Evolutionary conservation across 2,329 filamentous ascomycete species (phyloP).

Genomic region (Xylaria multiplex): DNA sequence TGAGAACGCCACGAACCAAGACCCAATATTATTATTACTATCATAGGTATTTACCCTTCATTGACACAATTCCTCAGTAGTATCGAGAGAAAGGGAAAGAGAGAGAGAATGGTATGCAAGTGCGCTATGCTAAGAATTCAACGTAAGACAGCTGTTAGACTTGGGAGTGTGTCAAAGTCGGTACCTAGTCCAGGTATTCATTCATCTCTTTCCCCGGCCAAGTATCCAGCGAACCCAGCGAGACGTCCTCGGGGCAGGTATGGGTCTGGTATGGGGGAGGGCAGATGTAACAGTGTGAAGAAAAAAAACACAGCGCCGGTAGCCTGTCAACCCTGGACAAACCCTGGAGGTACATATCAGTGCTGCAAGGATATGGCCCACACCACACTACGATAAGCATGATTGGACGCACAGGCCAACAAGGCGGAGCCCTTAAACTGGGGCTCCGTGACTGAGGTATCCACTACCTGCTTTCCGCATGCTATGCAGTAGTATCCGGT

Average conservation of each 20-base stretch:
- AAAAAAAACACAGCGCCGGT: conserved; percentile 26
- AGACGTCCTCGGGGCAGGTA: conserved; percentile 25
- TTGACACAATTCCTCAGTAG: no score
- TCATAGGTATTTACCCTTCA: no score
- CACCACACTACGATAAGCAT: conserved; percentile 23
- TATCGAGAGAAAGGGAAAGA: no score
- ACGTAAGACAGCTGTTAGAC: background rate
- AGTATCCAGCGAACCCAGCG: conserved; percentile 20
- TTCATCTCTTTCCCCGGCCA: background rate
- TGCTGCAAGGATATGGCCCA: background rate
- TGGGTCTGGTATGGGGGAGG: conserved; percentile 4
- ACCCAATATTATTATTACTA: no score
- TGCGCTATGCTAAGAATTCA: background rate
- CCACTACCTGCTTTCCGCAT: no score
- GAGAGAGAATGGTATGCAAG: background rate
- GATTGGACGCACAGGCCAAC: conserved; percentile 33
- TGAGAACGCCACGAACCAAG: no score
- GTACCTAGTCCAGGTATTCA: no score
- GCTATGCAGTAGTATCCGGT: no score
- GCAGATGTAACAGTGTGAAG: conserved; percentile 35
- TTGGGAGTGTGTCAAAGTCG: no score
- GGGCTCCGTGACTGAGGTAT: background rate
- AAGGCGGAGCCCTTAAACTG: conserved; percentile 13
- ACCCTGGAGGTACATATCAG: background rate
- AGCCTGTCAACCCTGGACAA: conserved; percentile 23